These are phyloP conservation scores for Alternaria infectoria DNA, from an alignment of 2,329 filamentous ascomycete genomes.

Conservation along the genomic window DNA sequence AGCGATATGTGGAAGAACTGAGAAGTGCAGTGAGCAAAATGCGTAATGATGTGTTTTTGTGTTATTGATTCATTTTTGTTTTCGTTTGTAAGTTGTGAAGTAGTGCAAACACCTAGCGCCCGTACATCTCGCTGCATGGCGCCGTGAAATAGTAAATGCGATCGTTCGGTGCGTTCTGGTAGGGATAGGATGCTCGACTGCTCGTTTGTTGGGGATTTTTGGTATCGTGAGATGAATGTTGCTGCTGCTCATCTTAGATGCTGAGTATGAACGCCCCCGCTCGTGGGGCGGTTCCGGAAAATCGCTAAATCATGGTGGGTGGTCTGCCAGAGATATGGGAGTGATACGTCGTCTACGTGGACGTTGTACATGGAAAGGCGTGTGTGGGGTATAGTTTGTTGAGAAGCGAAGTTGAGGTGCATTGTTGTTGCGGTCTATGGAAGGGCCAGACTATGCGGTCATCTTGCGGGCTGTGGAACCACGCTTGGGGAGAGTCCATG, in stretches of 20 bases:
- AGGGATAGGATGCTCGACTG: neutral
- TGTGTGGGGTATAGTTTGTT: constrained; percentile 4
- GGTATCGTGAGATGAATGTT: neutral
- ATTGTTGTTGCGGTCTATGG: neutral
- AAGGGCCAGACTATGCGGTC: constrained; percentile 16
- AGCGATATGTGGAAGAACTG: neutral
- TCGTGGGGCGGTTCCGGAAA: neutral
- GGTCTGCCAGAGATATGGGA: constrained; percentile 8
- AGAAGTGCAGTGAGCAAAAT: neutral
- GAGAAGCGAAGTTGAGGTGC: constrained; percentile 5
- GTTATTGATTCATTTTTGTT: neutral
- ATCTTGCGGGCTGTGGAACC: constrained; percentile 34
- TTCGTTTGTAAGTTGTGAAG: neutral
- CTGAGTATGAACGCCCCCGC: neutral
- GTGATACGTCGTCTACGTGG: constrained; percentile 10
- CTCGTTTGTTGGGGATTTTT: neutral
- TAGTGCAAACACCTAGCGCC: neutral
- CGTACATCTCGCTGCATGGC: neutral
- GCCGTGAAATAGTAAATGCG: neutral
- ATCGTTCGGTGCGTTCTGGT: neutral
- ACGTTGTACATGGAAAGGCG: neutral
- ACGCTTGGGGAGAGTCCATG: constrained; percentile 59
- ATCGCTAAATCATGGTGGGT: constrained; percentile 5
- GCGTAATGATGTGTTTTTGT: neutral
- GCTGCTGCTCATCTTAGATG: neutral